Percentiles rank a stretch among this genome's conserved stretches.
Conservation (phyloP, 768 basidiomycete genomes). For the Macrocybe gigantea region DNA sequence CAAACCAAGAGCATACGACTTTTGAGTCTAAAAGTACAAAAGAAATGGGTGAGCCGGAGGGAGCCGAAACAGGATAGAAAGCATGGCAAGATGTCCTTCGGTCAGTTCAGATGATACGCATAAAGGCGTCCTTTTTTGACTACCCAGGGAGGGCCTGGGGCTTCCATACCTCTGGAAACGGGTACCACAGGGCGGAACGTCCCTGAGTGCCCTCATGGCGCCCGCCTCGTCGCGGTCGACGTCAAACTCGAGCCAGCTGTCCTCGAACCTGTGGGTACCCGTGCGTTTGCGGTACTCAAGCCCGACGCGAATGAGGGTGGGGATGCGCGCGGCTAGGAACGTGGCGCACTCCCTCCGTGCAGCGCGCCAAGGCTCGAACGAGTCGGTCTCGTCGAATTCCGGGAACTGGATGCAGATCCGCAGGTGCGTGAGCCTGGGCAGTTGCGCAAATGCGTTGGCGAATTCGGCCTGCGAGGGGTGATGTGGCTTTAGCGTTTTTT, state of each 20-base stretch:
- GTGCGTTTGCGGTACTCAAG: constrained; percentile 36
- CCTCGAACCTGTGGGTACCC: constrained; percentile 33
- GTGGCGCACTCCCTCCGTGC: constrained; percentile 28
- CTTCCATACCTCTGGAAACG: constrained; percentile 35
- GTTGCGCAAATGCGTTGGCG: constrained; percentile 22
- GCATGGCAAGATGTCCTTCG: no score
- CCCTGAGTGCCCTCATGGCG: constrained; percentile 16
- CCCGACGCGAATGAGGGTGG: constrained; percentile 25
- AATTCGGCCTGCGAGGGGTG: constrained; percentile 23
- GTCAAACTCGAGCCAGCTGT: constrained; percentile 35
- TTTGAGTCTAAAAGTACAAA: no score
- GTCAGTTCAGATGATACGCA: neutral
- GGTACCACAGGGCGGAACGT: constrained; percentile 31
- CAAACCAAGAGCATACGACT: no score
- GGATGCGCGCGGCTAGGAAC: constrained; percentile 26
- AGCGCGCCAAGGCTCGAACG: constrained; percentile 23
- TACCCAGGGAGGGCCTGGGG: constrained; percentile 9
- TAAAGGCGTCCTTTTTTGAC: neutral
- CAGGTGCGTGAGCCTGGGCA: constrained; percentile 18
- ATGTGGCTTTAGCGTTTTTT: neutral
- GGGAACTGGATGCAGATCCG: constrained; percentile 33
- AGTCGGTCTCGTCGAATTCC: constrained; percentile 27
- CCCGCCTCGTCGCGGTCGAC: constrained; percentile 18
- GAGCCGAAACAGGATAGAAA: no score
- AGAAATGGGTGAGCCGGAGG: no score